Evolutionary conservation across 2,329 filamentous ascomycete species (phyloP).

Genomic region (Cercospora beticola): DNA sequence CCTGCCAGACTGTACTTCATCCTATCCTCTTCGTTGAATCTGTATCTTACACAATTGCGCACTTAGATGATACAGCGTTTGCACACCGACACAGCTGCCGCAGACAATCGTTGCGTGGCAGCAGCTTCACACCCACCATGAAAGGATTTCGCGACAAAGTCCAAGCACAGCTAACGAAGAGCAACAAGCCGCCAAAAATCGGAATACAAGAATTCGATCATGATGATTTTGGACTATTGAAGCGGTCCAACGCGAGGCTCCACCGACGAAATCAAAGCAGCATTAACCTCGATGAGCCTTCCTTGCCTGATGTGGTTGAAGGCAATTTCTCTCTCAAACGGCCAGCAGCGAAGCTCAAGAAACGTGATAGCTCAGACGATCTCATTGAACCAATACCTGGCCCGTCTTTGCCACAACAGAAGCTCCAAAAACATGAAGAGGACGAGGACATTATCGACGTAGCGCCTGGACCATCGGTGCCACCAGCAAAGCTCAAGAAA

Average conservation of each 20-base stretch:
- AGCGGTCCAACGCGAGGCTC: conserved; percentile 11
- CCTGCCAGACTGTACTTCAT: conserved; percentile 1
- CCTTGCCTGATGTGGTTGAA: background rate
- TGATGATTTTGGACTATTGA: background rate
- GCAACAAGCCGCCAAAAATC: background rate
- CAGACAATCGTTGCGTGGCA: conserved; percentile 10
- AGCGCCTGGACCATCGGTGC: background rate
- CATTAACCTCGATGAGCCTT: background rate
- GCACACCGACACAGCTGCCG: conserved; percentile 10
- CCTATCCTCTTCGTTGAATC: background rate
- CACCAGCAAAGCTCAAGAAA: background rate
- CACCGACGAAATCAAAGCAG: conserved; percentile 4
- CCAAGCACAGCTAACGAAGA: conserved; percentile 8
- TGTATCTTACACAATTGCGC: background rate
- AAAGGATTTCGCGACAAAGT: conserved; percentile 6
- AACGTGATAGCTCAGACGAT: background rate
- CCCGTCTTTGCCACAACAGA: background rate
- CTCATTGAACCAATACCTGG: background rate
- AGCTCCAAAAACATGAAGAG: background rate
- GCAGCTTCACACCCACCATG: conserved; percentile 16
- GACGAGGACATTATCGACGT: background rate
- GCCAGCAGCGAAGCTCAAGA: background rate
- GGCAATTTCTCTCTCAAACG: background rate
- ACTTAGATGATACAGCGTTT: conserved; percentile 6
- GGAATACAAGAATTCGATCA: background rate